Evolutionary conservation across 108 stramenopile species (phyloP).

Genomic region (Fragilaria radians): DNA sequence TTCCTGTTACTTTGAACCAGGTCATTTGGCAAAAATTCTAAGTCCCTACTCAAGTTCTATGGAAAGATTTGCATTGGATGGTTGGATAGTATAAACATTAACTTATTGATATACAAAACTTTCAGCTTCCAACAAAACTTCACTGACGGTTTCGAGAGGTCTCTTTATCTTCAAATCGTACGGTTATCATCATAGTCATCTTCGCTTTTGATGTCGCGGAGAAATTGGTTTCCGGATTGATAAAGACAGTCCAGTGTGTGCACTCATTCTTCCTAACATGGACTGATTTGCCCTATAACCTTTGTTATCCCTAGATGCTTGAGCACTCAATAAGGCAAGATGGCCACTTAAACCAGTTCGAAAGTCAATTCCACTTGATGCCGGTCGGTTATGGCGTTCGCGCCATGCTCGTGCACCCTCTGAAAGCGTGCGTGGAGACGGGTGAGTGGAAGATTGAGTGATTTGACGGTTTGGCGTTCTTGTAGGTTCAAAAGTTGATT

Average conservation of each 20-base stretch:
- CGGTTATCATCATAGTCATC: background rate
- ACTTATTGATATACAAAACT: too few relatives aligned
- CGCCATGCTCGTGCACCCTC: background rate
- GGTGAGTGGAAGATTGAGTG: background rate
- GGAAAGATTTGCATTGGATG: too few relatives aligned
- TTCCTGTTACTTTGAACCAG: too few relatives aligned
- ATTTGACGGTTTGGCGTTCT: background rate
- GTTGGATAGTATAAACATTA: too few relatives aligned
- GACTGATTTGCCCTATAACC: background rate
- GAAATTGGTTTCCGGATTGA: background rate
- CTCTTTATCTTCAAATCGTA: slow-evolving; percentile 5
- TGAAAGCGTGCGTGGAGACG: background rate
- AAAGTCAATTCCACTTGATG: slow-evolving; percentile 32
- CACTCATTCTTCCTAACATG: background rate
- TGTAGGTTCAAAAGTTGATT: background rate
- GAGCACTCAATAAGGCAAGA: slow-evolving; percentile 1
- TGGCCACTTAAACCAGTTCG: slow-evolving; percentile 51
- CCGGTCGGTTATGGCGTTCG: slow-evolving; percentile 15
- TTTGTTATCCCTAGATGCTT: background rate
- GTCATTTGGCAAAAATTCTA: too few relatives aligned
- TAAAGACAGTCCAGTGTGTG: background rate
- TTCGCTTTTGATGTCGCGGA: background rate
- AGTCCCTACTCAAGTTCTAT: too few relatives aligned
- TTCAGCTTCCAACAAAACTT: too few relatives aligned
- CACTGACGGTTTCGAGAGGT: too few relatives aligned